Evolutionary conservation across 768 basidiomycete genomes (phyloP).

Genomic region (Epithele typhae): DNA sequence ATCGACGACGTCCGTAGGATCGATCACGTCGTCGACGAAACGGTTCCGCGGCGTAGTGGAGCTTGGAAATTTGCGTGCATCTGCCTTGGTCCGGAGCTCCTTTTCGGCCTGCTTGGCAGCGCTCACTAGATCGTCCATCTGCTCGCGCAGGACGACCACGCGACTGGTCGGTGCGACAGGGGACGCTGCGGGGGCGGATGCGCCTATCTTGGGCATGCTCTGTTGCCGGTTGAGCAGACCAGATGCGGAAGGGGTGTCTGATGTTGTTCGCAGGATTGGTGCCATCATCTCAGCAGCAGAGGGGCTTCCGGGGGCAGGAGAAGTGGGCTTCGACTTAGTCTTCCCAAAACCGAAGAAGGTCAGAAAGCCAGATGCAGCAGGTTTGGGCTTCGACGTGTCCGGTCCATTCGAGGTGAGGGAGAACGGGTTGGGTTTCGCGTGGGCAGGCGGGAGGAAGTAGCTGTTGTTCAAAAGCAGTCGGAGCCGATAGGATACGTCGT

Average conservation of each 20-base stretch:
- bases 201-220: slow-evolving; percentile 31
- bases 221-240: slow-evolving; percentile 29
- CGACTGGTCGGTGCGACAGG: slow-evolving; percentile 21
- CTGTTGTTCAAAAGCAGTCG: slow-evolving; percentile 82
- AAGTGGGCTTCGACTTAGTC: slow-evolving; percentile 59
- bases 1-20: slow-evolving; percentile 83
- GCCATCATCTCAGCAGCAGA: slow-evolving; percentile 16
- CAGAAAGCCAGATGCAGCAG: slow-evolving; percentile 53
- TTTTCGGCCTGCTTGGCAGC: slow-evolving; percentile 77
- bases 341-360: slow-evolving; percentile 70
- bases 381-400: slow-evolving; percentile 38
- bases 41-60: slow-evolving; percentile 34
- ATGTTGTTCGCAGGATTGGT: slow-evolving; percentile 51
- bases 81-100: slow-evolving; percentile 57
- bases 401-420: slow-evolving; percentile 48
- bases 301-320: slow-evolving; percentile 28
- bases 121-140: slow-evolving; percentile 62
- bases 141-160: slow-evolving; percentile 82
- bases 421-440: slow-evolving; percentile 71
- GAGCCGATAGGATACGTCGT: slow-evolving; percentile 83
- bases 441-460: slow-evolving; percentile 86
- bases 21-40: slow-evolving; percentile 58
- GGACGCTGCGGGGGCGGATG: slow-evolving; percentile 31
- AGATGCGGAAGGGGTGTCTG: slow-evolving; percentile 54
- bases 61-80: slow-evolving; percentile 41